Percentiles rank a stretch among this genome's conserved stretches.
phyloP scores from a whole-genome alignment of 1,284 basidiomycete species.

The Ustilago loliicola region DNA sequence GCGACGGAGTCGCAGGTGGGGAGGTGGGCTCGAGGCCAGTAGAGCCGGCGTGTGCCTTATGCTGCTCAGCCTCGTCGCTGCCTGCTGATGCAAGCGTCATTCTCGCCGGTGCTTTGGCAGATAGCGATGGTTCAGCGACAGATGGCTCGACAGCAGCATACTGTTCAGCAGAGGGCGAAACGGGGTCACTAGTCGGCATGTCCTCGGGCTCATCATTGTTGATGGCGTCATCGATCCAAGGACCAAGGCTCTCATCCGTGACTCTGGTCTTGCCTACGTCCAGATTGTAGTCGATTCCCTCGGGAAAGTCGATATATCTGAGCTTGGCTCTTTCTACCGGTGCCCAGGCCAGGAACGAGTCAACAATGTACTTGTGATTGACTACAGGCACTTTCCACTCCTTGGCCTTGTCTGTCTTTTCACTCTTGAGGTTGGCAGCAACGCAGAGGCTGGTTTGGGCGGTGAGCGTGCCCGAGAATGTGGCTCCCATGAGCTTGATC shows the following conservation, averaged over 20 bases:
- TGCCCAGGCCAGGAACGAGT: constrained; percentile 76
- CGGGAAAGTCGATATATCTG: constrained; percentile 50
- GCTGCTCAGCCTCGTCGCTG: neutral
- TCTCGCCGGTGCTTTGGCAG: neutral
- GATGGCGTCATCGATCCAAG: constrained; percentile 51
- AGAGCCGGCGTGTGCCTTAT: constrained; percentile 5
- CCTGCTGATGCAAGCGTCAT: neutral
- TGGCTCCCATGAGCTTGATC: constrained; percentile 81
- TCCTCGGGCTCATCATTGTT: constrained; percentile 47
- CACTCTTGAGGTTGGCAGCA: constrained; percentile 83
- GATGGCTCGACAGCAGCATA: constrained; percentile 15
- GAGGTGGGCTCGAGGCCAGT: constrained; percentile 14
- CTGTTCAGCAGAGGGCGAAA: neutral
- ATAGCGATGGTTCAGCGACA: neutral
- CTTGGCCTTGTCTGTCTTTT: constrained; percentile 80
- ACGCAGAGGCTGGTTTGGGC: constrained; percentile 80
- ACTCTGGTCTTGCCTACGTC: constrained; percentile 37
- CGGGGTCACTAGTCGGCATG: constrained; percentile 39
- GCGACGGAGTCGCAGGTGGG: constrained; percentile 26
- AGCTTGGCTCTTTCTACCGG: constrained; percentile 40
- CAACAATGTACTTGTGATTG: constrained; percentile 89
- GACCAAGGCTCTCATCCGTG: constrained; percentile 45
- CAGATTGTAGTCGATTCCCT: constrained; percentile 35
- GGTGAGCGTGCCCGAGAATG: constrained; percentile 83
- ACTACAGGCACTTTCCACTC: constrained; percentile 87